Evolutionary conservation across 805 yeast genomes (phyloP).

Genomic region (Pichia deserticola): DNA sequence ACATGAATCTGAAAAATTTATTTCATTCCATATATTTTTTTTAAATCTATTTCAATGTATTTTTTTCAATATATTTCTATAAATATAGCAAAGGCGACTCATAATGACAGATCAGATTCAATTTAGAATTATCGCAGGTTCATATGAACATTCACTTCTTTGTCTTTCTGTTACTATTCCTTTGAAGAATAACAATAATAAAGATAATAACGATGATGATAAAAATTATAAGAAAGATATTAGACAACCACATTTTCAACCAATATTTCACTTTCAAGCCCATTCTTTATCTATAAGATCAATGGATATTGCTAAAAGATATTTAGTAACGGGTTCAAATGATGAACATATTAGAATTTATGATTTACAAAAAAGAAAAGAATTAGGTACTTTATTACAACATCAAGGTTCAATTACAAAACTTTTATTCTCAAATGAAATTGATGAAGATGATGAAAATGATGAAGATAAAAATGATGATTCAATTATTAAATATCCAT

Average conservation of each 20-base stretch:
- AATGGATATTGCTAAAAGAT: conserved; percentile 74
- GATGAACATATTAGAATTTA: conserved; percentile 94
- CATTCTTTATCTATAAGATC: conserved; percentile 84
- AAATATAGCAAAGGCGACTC: not conserved
- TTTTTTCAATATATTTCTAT: too few species aligned
- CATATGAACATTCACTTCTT: conserved; percentile 87
- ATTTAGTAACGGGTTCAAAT: conserved; percentile 87
- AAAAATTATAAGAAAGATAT: conserved; percentile 14
- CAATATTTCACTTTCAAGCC: conserved; percentile 93
- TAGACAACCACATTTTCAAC: conserved; percentile 66
- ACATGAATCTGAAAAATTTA: too few species aligned
- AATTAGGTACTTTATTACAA: conserved; percentile 80
- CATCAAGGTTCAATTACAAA: conserved; percentile 84
- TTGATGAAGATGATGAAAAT: conserved; percentile 17
- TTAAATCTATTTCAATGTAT: not conserved
- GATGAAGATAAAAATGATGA: not conserved
- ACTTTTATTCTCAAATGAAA: conserved; percentile 59
- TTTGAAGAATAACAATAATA: not conserved
- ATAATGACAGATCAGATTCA: conserved; percentile 22
- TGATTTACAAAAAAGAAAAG: conserved; percentile 89
- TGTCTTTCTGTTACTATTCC: conserved; percentile 73
- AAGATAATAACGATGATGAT: conserved; percentile 7
- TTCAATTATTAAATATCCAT: conserved; percentile 9
- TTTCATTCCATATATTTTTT: too few species aligned
- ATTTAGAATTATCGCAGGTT: conserved; percentile 85